Conservation (phyloP, 2,329 filamentous ascomycete species). For the Aspergillus novofumigatus region DNA sequence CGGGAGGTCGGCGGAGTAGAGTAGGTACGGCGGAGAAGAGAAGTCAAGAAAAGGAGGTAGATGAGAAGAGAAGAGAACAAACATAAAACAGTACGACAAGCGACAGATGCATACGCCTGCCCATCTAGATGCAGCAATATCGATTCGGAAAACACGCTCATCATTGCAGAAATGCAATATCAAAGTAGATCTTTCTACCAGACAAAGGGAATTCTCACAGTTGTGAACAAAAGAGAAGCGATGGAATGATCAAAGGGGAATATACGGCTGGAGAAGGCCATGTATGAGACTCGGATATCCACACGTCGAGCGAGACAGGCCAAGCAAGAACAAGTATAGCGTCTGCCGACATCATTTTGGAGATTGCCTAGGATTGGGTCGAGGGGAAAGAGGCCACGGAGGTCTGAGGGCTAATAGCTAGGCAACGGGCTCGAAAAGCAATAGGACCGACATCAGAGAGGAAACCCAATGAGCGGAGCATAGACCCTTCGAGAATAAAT, state of each 20-base stretch:
- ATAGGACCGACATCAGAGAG: neutral
- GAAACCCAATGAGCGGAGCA: neutral
- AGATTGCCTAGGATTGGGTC: neutral
- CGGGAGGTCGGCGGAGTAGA: neutral
- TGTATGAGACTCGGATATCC: conserved; percentile 23
- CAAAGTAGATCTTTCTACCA: conserved; percentile 20
- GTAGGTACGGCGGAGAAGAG: conserved; percentile 7
- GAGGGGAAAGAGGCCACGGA: neutral
- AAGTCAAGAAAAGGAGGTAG: conserved; percentile 5
- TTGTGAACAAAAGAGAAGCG: conserved; percentile 12
- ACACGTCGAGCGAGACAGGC: conserved; percentile 12
- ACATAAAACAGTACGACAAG: conserved; percentile 18
- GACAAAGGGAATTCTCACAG: conserved; percentile 17
- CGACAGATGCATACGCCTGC: conserved; percentile 25
- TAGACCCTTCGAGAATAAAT: neutral
- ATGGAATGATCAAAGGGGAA: conserved; percentile 15
- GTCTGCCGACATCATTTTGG: neutral
- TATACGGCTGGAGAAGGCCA: conserved; percentile 5
- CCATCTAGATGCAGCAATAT: conserved; percentile 28
- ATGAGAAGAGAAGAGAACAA: conserved; percentile 7
- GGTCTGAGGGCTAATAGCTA: neutral
- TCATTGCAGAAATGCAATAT: conserved; percentile 23
- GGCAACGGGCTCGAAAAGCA: neutral
- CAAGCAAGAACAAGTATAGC: neutral
- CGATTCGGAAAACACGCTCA: conserved; percentile 20